Evolutionary conservation across 176 grass and related monocot genomes (phyloP), one percentile per base, ranked within the genome.

Genomic region (Triticum urartu): DNA sequence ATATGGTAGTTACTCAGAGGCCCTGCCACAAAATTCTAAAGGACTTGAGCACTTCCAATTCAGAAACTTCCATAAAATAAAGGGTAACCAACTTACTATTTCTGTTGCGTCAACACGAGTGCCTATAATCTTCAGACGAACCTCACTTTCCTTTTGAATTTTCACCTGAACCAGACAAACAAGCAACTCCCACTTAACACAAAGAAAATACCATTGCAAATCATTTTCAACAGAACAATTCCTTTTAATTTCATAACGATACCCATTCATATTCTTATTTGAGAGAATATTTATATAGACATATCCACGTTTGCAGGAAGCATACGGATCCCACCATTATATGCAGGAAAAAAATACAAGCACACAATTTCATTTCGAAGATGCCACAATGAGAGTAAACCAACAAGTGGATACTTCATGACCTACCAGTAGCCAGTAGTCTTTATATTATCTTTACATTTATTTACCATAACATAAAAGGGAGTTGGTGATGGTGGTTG

Each of bases 81-180:
- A 72, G 21, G 39, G 54, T 48, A 82, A 78, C 43, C 15, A 42
- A 78, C 94, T 83, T 93, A 99, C 97, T 84, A 96, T 99, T 89
- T 99, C 97, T 85, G 94, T 94, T 24, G 97, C 97, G 89, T 99
- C 97, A 71, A 99, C 90, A 83, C 92, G 97, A 52, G 97, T 96
- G 42, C 97, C 94, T 84, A 99, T 96, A 75, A 99, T 96, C 92
- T 99, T 99, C 79, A 99, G 78, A 38, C 97, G 92, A 36, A 99
- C 97, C 52, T 99, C 97, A 62, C 97, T 94, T 25, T 96, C 97
- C 72, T 96, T 99, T 67, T 99, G 97, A 87, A 96, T 99, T 92
- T 96, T 99, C 61, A 99, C 94, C 97, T 99, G 89, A 36, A 79
- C 6, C 11, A 64, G 21, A 83, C 58, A 86, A 68, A 79, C 18